phyloP scores from a whole-genome alignment of 108 stramenopile genomes.

The Epithemia pelagica region DNA sequence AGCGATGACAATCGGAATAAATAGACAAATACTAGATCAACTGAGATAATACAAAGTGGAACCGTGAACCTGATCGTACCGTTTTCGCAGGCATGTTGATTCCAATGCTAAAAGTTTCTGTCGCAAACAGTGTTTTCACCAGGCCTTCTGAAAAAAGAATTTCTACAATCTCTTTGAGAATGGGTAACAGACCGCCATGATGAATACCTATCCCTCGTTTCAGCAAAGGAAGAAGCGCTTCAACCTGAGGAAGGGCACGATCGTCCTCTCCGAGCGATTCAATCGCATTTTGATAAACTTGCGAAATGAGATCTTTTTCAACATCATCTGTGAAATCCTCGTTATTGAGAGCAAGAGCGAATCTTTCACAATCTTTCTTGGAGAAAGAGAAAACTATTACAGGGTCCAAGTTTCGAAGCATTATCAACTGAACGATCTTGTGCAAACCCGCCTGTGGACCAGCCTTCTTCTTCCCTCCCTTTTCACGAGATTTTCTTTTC shows the following conservation, averaged over 20 bases:
- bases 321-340: conserved; percentile 96
- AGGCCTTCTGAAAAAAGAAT: conserved; percentile 90
- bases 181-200: conserved; percentile 95
- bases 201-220: conserved; percentile 96
- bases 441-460: conserved; percentile 75
- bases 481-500: conserved; percentile 30
- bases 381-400: conserved; percentile 98
- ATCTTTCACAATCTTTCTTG: conserved; percentile 95
- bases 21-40: too few species aligned
- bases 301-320: conserved; percentile 91
- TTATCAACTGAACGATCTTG: conserved; percentile 92
- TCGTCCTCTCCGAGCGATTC: conserved; percentile 94
- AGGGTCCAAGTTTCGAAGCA: conserved; percentile 91
- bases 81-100: conserved; percentile 99
- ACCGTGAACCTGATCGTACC: too few species aligned
- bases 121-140: conserved; percentile 95
- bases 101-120: conserved; percentile 99
- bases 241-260: conserved; percentile 91
- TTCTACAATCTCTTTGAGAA: conserved; percentile 95
- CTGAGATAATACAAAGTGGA: too few species aligned
- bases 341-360: conserved; percentile 83
- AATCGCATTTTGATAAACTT: conserved; percentile 95
- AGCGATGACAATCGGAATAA: too few species aligned
- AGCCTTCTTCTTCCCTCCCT: conserved; percentile 58
- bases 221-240: conserved; percentile 89